Conservation (phyloP, 495 filamentous ascomycete genomes). For the Elasticomyces elasticus region DNA sequence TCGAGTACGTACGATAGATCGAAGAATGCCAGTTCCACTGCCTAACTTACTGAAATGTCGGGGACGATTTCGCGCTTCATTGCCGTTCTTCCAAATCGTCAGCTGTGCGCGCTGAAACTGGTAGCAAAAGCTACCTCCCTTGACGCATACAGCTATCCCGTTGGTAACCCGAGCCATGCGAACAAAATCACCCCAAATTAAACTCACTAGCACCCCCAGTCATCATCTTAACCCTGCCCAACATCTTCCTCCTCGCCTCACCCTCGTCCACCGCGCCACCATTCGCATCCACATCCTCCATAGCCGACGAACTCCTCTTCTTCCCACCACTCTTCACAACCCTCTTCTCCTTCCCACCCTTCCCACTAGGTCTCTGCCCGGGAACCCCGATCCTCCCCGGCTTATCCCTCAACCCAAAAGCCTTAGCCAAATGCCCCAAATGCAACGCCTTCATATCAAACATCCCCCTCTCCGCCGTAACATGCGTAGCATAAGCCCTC, state of each 20-base stretch:
- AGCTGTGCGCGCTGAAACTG: too few species aligned
- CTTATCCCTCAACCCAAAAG: conserved; percentile 77
- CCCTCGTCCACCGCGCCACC: conserved; percentile 37
- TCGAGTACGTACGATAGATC: neutral
- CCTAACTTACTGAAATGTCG: too few species aligned
- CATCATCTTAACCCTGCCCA: conserved; percentile 79
- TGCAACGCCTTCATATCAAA: conserved; percentile 87
- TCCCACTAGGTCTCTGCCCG: conserved; percentile 35
- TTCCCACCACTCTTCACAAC: too few species aligned
- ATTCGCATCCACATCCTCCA: conserved; percentile 34
- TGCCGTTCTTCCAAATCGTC: too few species aligned
- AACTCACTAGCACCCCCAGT: conserved; percentile 74
- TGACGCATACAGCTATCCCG: too few species aligned
- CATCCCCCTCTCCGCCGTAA: conserved; percentile 64
- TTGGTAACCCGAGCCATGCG: too few species aligned
- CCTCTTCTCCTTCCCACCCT: conserved; percentile 38
- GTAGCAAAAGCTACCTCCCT: too few species aligned
- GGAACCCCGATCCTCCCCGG: conserved; percentile 77
- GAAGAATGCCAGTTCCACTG: too few species aligned
- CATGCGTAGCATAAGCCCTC: conserved; percentile 88
- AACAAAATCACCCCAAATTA: conserved; percentile 75
- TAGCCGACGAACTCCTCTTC: conserved; percentile 28
- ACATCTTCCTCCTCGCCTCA: conserved; percentile 65
- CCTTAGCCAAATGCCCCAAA: conserved; percentile 87
- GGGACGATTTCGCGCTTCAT: too few species aligned